Evolutionary conservation across 768 basidiomycete genomes (phyloP).

Genomic region (Leccinellum rugosiceps): DNA sequence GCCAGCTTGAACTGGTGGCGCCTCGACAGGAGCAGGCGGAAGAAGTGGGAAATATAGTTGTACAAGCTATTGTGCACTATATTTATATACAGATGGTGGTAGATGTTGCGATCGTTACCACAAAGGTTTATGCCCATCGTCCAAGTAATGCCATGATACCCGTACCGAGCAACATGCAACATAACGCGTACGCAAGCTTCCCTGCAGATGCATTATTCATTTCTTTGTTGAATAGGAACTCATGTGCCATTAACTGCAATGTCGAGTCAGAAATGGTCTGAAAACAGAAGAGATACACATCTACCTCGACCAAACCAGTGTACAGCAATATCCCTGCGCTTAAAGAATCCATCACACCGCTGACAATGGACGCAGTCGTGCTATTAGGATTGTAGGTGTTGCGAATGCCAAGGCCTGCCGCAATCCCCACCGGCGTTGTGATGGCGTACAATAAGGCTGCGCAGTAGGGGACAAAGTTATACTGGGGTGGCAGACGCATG

Average conservation of each 20-base stretch:
- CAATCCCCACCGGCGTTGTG: conserved; percentile 87
- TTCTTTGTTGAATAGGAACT: conserved; percentile 87
- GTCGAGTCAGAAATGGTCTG: conserved; percentile 1
- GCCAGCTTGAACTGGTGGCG: too few species aligned
- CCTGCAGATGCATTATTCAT: conserved; percentile 70
- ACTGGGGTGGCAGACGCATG: conserved; percentile 56
- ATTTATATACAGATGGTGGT: not conserved
- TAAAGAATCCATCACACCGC: conserved; percentile 79
- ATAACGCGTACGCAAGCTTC: conserved; percentile 68
- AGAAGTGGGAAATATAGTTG: not conserved
- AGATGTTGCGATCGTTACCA: not conserved
- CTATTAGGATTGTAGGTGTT: conserved; percentile 79
- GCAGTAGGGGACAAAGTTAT: conserved; percentile 52
- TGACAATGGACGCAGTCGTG: conserved; percentile 73
- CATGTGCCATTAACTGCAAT: conserved; percentile 81
- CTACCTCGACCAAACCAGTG: conserved; percentile 81
- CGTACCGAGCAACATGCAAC: conserved; percentile 79
- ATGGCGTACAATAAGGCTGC: conserved; percentile 68
- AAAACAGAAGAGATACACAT: not conserved
- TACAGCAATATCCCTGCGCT: conserved; percentile 88
- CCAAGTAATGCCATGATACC: conserved; percentile 91
- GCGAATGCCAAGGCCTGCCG: conserved; percentile 74
- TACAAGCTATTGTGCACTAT: not conserved
- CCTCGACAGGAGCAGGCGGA: too few species aligned
- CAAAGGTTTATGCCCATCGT: conserved; percentile 68